Conservation (phyloP, 441 rosid species). For the Gossypium trilobum region DNA sequence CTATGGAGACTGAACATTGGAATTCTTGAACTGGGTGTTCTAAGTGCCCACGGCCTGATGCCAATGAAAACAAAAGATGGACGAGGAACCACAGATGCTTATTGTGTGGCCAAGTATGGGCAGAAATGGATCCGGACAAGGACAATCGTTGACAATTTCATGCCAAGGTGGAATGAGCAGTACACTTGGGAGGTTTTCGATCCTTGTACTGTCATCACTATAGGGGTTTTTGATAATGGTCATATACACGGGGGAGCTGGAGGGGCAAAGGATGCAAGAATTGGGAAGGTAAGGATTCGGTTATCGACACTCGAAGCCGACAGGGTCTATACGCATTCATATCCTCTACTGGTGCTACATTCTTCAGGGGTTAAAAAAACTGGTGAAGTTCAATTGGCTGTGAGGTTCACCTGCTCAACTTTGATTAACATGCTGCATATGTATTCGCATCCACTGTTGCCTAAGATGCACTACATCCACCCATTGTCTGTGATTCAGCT, state of each 20-base stretch:
- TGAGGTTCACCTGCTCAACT: constrained; percentile 37
- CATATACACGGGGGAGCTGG: background rate
- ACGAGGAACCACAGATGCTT: constrained; percentile 35
- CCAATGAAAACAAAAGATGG: constrained; percentile 37
- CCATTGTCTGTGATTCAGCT: constrained; percentile 34
- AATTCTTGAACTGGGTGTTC: constrained; percentile 40
- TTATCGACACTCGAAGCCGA: constrained; percentile 35
- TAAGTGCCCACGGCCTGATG: constrained; percentile 34
- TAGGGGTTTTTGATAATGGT: constrained; percentile 38
- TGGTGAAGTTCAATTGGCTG: constrained; percentile 50
- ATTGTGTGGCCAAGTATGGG: constrained; percentile 48
- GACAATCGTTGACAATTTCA: constrained; percentile 35
- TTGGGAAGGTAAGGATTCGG: constrained; percentile 43
- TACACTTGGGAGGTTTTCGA: constrained; percentile 50
- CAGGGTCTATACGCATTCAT: constrained; percentile 47
- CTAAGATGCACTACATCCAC: constrained; percentile 46
- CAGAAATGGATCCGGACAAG: constrained; percentile 50
- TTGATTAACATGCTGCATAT: constrained; percentile 34
- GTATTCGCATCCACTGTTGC: constrained; percentile 37
- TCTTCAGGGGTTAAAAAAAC: constrained; percentile 38
- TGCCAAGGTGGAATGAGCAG: constrained; percentile 51
- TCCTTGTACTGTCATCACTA: constrained; percentile 46
- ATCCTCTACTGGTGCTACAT: constrained; percentile 42
- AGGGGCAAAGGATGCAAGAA: constrained; percentile 16
- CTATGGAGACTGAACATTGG: constrained; percentile 44